phyloP scores from a whole-genome alignment of 306 rosid genomes.

The Vigna reflexopilosa region DNA sequence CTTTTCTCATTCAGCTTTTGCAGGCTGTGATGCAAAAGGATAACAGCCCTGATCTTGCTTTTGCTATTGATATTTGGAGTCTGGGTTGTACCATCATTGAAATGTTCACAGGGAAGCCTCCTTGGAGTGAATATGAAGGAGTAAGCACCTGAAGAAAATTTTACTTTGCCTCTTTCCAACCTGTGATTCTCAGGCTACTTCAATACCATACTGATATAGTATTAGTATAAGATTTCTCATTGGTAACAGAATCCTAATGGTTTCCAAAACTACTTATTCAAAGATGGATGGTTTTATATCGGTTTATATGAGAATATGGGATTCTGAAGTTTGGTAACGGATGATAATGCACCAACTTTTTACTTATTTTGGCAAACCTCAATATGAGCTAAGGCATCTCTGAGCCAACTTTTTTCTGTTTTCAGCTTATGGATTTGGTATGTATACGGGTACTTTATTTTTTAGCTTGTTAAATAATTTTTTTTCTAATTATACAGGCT shows the following conservation, averaged over 20 bases:
- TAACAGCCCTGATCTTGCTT: conserved; percentile 80
- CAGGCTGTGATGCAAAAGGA: conserved; percentile 81
- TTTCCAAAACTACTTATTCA: neutral
- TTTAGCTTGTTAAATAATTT: conserved; percentile 35
- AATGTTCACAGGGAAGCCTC: conserved; percentile 93
- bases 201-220: neutral
- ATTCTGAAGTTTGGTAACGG: conserved; percentile 23
- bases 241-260: neutral
- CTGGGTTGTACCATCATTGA: conserved; percentile 92
- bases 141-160: conserved; percentile 54
- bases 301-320: neutral
- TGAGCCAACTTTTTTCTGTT: conserved; percentile 27
- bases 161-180: neutral
- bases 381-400: conserved; percentile 22
- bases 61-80: conserved; percentile 91
- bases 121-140: conserved; percentile 92
- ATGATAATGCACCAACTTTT: neutral
- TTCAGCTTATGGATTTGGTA: conserved; percentile 32
- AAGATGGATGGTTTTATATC: neutral
- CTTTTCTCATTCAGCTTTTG: conserved; percentile 65
- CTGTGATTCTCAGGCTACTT: conserved; percentile 13
- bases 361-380: conserved; percentile 16
- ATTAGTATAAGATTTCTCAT: neutral
- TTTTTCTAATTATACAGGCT: conserved; percentile 61
- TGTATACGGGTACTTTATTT: conserved; percentile 16